phyloP scores from a whole-genome alignment of 495 filamentous ascomycete species.

The Neurospora sp. region DNA sequence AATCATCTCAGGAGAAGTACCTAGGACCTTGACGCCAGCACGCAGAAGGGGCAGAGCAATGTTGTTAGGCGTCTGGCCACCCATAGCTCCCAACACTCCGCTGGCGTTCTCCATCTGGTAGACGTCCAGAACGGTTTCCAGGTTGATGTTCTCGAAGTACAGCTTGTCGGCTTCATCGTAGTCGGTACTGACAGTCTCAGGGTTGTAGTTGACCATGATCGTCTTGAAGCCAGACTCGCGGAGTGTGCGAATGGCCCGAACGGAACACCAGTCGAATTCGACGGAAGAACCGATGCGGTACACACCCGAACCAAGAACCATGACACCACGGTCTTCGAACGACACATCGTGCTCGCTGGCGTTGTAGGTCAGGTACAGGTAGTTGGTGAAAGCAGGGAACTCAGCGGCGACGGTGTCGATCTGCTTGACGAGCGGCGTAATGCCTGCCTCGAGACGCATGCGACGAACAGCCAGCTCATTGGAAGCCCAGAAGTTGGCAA shows the following conservation, averaged over 20 bases:
- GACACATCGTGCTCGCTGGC: conserved; percentile 73
- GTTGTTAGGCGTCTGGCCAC: conserved; percentile 96
- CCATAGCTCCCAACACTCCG: conserved; percentile 96
- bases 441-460: conserved; percentile 70
- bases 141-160: conserved; percentile 95
- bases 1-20: conserved; percentile 98
- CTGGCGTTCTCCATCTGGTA: conserved; percentile 81
- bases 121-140: conserved; percentile 92
- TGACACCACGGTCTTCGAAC: conserved; percentile 82
- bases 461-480: conserved; percentile 83
- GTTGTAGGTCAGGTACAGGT: conserved; percentile 95
- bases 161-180: conserved; percentile 93
- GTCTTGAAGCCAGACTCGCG: conserved; percentile 85
- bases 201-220: conserved; percentile 97
- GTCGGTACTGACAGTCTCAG: conserved; percentile 90
- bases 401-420: conserved; percentile 98
- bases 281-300: conserved; percentile 97
- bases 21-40: conserved; percentile 81
- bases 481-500: conserved; percentile 87
- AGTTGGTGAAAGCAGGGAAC: conserved; percentile 92
- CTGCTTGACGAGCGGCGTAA: conserved; percentile 87
- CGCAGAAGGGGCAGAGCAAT: conserved; percentile 85
- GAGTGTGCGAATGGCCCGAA: conserved; percentile 86
- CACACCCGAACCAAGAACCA: conserved; percentile 95
- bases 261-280: conserved; percentile 99